Evolutionary conservation across 768 basidiomycete genomes (phyloP).

Genomic region (Trametopsis cervina): DNA sequence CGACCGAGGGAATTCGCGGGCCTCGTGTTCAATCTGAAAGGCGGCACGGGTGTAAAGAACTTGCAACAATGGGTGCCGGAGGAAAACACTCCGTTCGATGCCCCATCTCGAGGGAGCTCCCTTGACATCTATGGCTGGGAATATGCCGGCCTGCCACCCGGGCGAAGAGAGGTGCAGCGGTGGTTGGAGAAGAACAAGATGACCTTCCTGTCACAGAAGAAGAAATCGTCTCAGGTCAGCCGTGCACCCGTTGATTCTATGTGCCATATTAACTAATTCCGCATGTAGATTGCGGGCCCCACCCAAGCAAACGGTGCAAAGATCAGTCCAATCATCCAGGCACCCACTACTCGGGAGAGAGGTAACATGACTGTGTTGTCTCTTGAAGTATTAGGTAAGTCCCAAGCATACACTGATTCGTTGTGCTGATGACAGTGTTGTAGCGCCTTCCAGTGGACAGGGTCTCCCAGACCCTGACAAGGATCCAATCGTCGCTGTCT

Average conservation of each 20-base stretch:
- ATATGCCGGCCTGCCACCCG: constrained; percentile 67
- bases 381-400: constrained; percentile 79
- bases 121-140: constrained; percentile 65
- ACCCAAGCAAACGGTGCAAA: constrained; percentile 74
- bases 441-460: constrained; percentile 54
- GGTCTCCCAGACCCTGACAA: constrained; percentile 59
- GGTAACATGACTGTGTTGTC: constrained; percentile 76
- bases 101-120: background rate
- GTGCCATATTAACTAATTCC: constrained; percentile 7
- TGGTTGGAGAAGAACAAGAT: constrained; percentile 39
- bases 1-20: constrained; percentile 76
- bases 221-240: constrained; percentile 52
- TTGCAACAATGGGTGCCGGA: constrained; percentile 53
- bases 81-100: background rate
- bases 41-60: constrained; percentile 46
- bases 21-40: constrained; percentile 62
- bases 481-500: constrained; percentile 62
- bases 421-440: background rate
- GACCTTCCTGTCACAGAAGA: constrained; percentile 14
- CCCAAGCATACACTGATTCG: background rate
- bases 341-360: constrained; percentile 43
- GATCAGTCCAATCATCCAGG: constrained; percentile 40
- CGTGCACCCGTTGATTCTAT: no score
- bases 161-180: constrained; percentile 39
- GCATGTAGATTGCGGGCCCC: constrained; percentile 61